Evolutionary conservation across 2,329 filamentous ascomycete genomes (phyloP).

Genomic region (Diaporthe vexans): DNA sequence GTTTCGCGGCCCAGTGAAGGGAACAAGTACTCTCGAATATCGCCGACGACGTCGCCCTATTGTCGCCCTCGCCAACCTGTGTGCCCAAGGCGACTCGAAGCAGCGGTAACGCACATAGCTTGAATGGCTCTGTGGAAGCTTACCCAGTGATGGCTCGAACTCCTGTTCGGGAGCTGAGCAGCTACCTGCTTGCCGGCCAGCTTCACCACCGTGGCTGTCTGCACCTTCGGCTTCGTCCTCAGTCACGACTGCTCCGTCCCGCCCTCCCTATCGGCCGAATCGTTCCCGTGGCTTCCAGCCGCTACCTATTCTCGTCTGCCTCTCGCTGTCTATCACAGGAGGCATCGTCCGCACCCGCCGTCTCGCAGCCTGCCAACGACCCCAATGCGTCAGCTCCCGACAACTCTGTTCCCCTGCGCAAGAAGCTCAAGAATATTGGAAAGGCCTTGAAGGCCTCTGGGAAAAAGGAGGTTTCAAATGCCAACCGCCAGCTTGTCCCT

Average conservation of each 20-base stretch:
- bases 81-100: background rate
- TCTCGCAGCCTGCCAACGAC: background rate
- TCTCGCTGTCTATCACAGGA: background rate
- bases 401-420: conserved; percentile 70
- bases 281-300: background rate
- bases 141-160: conserved; percentile 58
- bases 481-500: conserved; percentile 64
- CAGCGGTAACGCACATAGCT: no score
- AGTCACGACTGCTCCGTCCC: conserved; percentile 7
- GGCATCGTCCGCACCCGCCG: background rate
- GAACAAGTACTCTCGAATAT: background rate
- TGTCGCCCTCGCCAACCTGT: no score
- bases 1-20: no score
- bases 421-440: conserved; percentile 79
- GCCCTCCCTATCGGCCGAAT: background rate
- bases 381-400: conserved; percentile 4
- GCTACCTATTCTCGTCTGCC: conserved; percentile 22
- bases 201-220: conserved; percentile 60
- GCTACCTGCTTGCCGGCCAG: conserved; percentile 63
- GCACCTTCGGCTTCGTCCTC: conserved; percentile 33
- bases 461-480: conserved; percentile 61
- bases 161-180: conserved; percentile 59
- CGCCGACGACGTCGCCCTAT: background rate
- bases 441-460: conserved; percentile 61
- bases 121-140: no score